phyloP scores from a whole-genome alignment of 352 stramenopile genomes.

The Globisporangium parvum region DNA sequence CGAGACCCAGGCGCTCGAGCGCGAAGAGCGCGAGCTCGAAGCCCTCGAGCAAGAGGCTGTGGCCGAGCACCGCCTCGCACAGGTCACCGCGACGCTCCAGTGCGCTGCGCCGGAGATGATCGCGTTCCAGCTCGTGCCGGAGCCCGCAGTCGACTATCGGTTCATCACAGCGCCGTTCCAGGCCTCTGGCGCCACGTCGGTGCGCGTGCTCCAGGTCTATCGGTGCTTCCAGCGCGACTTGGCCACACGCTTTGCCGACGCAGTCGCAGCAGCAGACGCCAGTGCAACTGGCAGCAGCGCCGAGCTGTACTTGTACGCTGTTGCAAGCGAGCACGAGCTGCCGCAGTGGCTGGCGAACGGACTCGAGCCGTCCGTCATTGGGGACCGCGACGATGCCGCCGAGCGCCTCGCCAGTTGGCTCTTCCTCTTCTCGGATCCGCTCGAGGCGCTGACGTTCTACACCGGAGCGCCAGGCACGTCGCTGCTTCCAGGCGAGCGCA shows the following conservation, averaged over 20 bases:
- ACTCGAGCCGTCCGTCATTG: slow-evolving; percentile 4
- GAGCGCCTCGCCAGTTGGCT: slow-evolving; percentile 16
- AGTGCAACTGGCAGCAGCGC: slow-evolving; percentile 14
- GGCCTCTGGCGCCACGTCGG: background rate
- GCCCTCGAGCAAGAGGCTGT: slow-evolving; percentile 41
- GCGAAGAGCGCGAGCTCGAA: slow-evolving; percentile 31
- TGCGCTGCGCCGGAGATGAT: slow-evolving; percentile 23
- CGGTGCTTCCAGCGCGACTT: slow-evolving; percentile 39
- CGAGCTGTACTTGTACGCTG: slow-evolving; percentile 38
- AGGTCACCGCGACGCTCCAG: slow-evolving; percentile 31
- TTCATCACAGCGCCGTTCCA: slow-evolving; percentile 39
- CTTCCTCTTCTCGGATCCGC: slow-evolving; percentile 35
- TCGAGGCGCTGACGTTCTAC: slow-evolving; percentile 27
- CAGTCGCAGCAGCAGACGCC: background rate
- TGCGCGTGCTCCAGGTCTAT: slow-evolving; percentile 39
- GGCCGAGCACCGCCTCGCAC: slow-evolving; percentile 33
- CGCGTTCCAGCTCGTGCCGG: slow-evolving; percentile 39
- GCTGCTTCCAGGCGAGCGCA: background rate
- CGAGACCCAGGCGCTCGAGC: slow-evolving; percentile 13
- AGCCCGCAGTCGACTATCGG: slow-evolving; percentile 38
- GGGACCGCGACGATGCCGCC: background rate
- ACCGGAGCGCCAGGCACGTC: slow-evolving; percentile 5
- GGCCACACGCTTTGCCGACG: slow-evolving; percentile 20
- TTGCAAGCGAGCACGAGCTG: slow-evolving; percentile 26
- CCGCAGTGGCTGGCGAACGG: slow-evolving; percentile 31